phyloP scores from a whole-genome alignment of 1,284 basidiomycete genomes.

The Apiotrichum laibachii region DNA sequence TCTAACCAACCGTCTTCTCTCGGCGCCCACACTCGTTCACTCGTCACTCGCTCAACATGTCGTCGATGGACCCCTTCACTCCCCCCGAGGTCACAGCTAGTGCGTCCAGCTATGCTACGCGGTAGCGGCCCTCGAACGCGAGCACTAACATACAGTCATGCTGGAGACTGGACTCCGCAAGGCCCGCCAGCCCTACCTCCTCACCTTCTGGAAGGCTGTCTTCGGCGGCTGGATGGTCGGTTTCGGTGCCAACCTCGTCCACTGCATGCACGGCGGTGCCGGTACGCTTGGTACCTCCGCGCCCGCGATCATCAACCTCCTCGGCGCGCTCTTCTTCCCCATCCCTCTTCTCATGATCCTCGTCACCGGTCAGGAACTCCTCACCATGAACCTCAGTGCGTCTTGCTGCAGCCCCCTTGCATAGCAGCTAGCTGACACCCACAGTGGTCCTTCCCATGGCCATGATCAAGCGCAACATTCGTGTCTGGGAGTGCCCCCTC shows the following conservation, averaged over 20 bases:
- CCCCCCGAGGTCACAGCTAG: no score
- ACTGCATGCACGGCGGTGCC: constrained; percentile 23
- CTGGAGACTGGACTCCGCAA: constrained; percentile 24
- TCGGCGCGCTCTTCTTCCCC: constrained; percentile 29
- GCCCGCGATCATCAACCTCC: constrained; percentile 24
- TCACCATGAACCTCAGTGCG: constrained; percentile 31
- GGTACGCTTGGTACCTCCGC: constrained; percentile 21
- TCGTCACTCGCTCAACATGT: no score
- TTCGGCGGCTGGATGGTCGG: constrained; percentile 32
- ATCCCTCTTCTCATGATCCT: constrained; percentile 31
- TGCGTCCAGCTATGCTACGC: no score
- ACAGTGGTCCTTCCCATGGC: constrained; percentile 29
- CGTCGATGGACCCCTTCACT: no score
- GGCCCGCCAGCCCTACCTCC: constrained; percentile 22
- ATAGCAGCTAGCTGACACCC: not conserved
- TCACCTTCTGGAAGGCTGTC: constrained; percentile 29
- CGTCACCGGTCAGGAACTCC: constrained; percentile 27
- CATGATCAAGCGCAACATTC: constrained; percentile 22
- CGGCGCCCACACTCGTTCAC: no score
- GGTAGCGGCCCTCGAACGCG: no score
- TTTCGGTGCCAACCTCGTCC: constrained; percentile 28
- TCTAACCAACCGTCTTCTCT: no score
- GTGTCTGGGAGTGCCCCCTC: constrained; percentile 28
- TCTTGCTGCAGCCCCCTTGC: not conserved
- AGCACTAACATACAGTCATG: constrained; percentile 15